Conservation (phyloP, 345 rosid species). For the Gossypium ekmanianum region DNA sequence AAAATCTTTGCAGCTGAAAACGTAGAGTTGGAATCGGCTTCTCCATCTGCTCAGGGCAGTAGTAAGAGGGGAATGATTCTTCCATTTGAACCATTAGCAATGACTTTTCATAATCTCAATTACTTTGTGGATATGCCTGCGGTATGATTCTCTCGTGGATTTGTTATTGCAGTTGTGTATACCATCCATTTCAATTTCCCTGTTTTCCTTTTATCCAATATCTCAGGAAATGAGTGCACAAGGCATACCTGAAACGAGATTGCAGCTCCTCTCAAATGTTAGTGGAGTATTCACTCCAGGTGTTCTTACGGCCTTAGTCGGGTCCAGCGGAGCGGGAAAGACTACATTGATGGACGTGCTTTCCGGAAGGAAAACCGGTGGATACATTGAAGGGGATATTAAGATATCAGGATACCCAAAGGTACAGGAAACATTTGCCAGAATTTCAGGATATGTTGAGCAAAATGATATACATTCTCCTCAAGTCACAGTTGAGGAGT, state of each 20-base stretch:
- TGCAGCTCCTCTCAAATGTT: conserved; percentile 62
- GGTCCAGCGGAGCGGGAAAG: conserved; percentile 96
- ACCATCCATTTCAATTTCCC: not conserved
- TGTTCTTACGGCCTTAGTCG: conserved; percentile 89
- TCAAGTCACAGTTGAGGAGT: conserved; percentile 89
- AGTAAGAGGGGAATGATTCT: conserved; percentile 82
- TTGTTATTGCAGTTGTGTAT: not conserved
- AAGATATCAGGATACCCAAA: conserved; percentile 77
- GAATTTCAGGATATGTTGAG: conserved; percentile 94
- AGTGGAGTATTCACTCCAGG: conserved; percentile 96
- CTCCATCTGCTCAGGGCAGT: conserved; percentile 25
- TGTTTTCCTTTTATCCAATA: not conserved
- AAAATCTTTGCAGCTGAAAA: conserved; percentile 22
- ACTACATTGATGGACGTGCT: conserved; percentile 98
- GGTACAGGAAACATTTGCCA: conserved; percentile 76
- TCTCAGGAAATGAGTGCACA: conserved; percentile 67
- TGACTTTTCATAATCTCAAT: conserved; percentile 89
- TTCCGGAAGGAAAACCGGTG: conserved; percentile 93
- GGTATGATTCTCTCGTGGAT: conserved; percentile 30
- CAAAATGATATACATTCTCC: conserved; percentile 98
- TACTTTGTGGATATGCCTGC: conserved; percentile 90
- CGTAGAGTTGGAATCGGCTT: not conserved
- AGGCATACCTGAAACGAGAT: conserved; percentile 67
- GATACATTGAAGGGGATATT: conserved; percentile 81
- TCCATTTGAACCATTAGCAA: conserved; percentile 83